Evolutionary conservation across 345 rosid species (phyloP), one percentile per base, ranked within the genome.

Genomic region (Brassica napus): DNA sequence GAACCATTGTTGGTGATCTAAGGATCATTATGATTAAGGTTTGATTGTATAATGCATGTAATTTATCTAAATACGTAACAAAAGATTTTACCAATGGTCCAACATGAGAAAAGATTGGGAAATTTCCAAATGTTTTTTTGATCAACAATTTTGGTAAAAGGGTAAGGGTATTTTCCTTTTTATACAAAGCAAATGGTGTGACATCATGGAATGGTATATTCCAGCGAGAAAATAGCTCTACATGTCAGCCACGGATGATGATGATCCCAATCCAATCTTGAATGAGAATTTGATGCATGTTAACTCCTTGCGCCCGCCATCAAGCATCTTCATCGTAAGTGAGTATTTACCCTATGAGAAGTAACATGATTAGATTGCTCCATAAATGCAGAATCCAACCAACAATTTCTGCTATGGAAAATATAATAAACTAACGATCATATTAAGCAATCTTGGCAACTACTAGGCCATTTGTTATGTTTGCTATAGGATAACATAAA

Each of bases 261-360:
- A 52, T 52, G 93, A 83, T 71, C 73, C 84, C 30, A 92, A 86
- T 61, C 96, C 94, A 21, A 95, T 91, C 59, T 31, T 65, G 80
- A 95, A 95, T 77, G 84, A 88, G 71, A 95, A 95, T 66, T 77
- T 63, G 74, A 93, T 93, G 88, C 99, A 95, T 68, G 98, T 88
- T 68, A 95, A 71, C 82, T 87, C 86, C 31, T 84, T 82, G 26
- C 81, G 73, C 26, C 75, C n/a, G n/a, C n/a, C 86, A 65, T 87
- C 90, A 14, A 72, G 31, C 97, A 95, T 93, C 91, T 82, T 93
- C 99, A 95, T 93, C 72, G 83, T 89, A 58, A 95, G 91, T 34
- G 96, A 74, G 87, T 93, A 95, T 4, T 94, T 72, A 18, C 99
- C 98, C 99, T 95, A 89, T 82, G 62, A 68, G 18, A 74, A 37